phyloP scores from a whole-genome alignment of 306 rosid genomes.

The Lablab purpureus region DNA sequence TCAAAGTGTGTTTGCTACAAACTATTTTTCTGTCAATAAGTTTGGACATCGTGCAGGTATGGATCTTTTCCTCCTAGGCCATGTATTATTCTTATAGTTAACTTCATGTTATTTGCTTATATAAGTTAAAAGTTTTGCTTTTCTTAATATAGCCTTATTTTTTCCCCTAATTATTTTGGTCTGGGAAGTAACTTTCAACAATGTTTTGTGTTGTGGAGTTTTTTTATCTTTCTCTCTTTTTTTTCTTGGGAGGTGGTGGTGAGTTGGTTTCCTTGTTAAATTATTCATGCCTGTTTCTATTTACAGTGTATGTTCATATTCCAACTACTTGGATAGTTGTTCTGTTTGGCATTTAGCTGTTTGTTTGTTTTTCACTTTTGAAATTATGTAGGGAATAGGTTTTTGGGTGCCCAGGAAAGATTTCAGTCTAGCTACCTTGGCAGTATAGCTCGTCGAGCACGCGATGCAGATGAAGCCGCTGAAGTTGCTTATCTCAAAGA shows the following conservation, averaged over 20 bases:
- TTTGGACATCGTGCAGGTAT: slow-evolving; percentile 59
- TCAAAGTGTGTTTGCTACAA: slow-evolving; percentile 49
- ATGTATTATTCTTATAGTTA: neutral
- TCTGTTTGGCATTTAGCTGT: slow-evolving; percentile 4
- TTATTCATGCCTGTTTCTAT: neutral
- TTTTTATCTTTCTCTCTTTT: neutral
- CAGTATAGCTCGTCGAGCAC: slow-evolving; percentile 70
- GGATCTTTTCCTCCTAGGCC: neutral
- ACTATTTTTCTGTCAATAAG: slow-evolving; percentile 48
- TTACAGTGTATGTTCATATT: neutral
- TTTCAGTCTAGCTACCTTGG: slow-evolving; percentile 81
- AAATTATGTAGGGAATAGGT: slow-evolving; percentile 59
- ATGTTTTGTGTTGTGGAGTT: neutral
- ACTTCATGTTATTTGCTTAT: neutral
- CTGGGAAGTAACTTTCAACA: neutral
- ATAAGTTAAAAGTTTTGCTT: neutral
- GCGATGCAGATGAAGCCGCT: slow-evolving; percentile 77
- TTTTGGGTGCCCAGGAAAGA: slow-evolving; percentile 61
- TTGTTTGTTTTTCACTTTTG: slow-evolving; percentile 20
- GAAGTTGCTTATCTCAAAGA: slow-evolving; percentile 84
- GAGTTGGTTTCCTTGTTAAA: neutral
- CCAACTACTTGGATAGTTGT: neutral
- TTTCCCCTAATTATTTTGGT: neutral
- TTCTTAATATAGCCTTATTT: neutral
- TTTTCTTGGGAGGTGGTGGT: neutral